Base-by-base conservation (phyloP, 805 yeast genomes). In the Zygosaccharomyces gambellarensis region DNA sequence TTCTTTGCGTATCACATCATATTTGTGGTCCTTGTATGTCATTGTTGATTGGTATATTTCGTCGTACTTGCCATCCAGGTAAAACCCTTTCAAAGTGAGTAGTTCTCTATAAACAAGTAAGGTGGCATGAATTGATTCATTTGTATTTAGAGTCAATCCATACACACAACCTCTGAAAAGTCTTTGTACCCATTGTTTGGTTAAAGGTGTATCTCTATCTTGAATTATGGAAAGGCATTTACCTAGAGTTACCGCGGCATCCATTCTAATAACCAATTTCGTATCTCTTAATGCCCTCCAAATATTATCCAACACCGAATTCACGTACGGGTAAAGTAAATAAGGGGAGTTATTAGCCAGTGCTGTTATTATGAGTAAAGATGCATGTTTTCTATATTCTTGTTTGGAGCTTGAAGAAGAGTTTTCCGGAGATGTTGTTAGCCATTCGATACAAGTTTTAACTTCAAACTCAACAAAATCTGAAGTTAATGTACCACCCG, bases 381-480 rank as follows among this genome's bases (percentile, higher is more conserved):
- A 96, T 0, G 97, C 97, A 63, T 92, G 97, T 54, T 94, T 81
- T 59, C 95, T 79, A 40, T 79, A 78, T 58, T 89, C 96, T 60
- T 85, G 89, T 55, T 88, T 83, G 54, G 90, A 96, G 46, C 61
- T 68, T 2, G 68, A 62, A n/a, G 65, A 61, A 4, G 61, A 60
- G 42, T 59, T 62, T 52, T 67, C 71, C 11, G 69, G 67, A 10
- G 68, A 59, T n/a, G 85, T 77, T 30, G 88, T 87, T 22, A 92
- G 76, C 92, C 97, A 85, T 67, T 94, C 99, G 45, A 92, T 75
- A 36, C 96, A 88, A 43, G 87, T 77, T 61, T 85, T 87, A 7
- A 94, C 94, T 65, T 92, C 97, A 59, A 81, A 86, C 53, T 92
- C 97, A 25, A 94, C 97, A 65, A 92, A 85, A 45, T 90, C 97